phyloP scores from a whole-genome alignment of 2,329 filamentous ascomycete genomes.

The Nemania abortiva region DNA sequence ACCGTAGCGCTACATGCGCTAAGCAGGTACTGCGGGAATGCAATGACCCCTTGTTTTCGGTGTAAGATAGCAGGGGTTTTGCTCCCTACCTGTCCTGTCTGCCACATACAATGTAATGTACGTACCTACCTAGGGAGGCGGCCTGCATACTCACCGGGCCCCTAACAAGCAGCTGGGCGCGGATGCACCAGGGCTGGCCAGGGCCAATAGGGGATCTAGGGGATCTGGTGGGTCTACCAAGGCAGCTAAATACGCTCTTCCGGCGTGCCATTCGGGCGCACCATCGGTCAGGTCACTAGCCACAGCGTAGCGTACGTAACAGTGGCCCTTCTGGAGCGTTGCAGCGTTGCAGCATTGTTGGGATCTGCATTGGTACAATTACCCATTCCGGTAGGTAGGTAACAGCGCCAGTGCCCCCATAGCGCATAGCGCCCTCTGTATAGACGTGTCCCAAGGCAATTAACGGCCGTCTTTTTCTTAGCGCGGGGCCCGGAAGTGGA shows the following conservation, averaged over 20 bases:
- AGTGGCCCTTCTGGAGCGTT: background rate
- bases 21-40: background rate
- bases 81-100: constrained; percentile 7
- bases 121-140: constrained; percentile 1
- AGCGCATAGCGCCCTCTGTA: background rate
- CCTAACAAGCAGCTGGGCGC: constrained; percentile 21
- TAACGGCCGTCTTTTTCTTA: constrained; percentile 37
- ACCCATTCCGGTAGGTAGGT: constrained; percentile 33
- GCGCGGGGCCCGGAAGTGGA: constrained; percentile 40
- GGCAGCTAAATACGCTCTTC: constrained; percentile 4
- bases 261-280: constrained; percentile 15
- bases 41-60: constrained; percentile 22
- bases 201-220: constrained; percentile 33
- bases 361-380: constrained; percentile 24
- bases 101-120: background rate
- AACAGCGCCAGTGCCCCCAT: constrained; percentile 8
- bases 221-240: constrained; percentile 30
- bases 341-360: background rate
- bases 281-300: constrained; percentile 35
- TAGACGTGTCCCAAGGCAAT: constrained; percentile 14
- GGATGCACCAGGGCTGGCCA: constrained; percentile 10
- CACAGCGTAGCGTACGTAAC: constrained; percentile 28
- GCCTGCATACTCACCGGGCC: constrained; percentile 5
- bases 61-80: constrained; percentile 23
- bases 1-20: background rate